Percentiles rank a stretch among this genome's conserved stretches.
phyloP scores from a whole-genome alignment of 352 stramenopile species.

The Pythium rishiriense region DNA sequence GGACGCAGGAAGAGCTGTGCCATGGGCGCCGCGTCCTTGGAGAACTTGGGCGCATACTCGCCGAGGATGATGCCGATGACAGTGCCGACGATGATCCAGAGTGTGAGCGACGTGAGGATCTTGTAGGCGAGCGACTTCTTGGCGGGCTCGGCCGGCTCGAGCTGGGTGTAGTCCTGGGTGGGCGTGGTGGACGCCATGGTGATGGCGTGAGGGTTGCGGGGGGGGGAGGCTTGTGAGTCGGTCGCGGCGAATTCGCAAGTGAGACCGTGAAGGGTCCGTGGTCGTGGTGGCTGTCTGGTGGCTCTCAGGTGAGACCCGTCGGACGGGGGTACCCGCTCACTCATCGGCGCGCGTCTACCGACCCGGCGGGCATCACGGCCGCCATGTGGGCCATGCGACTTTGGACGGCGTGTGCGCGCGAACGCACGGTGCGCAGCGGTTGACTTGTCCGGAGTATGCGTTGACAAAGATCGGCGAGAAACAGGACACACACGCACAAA shows the following conservation, averaged over 20 bases:
- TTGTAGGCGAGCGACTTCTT: conserved; percentile 39
- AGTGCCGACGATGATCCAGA: conserved; percentile 59
- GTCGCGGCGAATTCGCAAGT: conserved; percentile 21
- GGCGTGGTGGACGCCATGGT: conserved; percentile 7
- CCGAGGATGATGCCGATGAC: conserved; percentile 48
- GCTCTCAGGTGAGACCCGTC: too few species aligned
- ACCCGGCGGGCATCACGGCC: too few species aligned
- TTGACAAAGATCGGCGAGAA: too few species aligned
- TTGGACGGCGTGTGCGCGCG: too few species aligned
- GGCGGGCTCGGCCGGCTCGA: conserved; percentile 24
- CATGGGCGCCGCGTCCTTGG: conserved; percentile 49
- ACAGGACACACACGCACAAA: too few species aligned
- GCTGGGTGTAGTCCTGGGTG: conserved; percentile 30
- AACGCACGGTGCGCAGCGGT: too few species aligned
- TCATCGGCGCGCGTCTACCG: too few species aligned
- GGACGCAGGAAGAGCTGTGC: conserved; percentile 60
- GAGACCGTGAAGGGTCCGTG: not conserved
- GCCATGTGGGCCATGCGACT: too few species aligned
- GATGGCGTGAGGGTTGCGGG: not conserved
- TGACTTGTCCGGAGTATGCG: too few species aligned
- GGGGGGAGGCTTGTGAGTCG: not conserved
- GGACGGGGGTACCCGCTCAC: too few species aligned
- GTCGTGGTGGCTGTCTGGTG: too few species aligned
- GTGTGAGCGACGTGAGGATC: conserved; percentile 52
- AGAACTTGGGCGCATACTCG: conserved; percentile 45